Evolutionary conservation across 169 alveolate species (phyloP).

Genomic region (Plasmodium falciparum): DNA sequence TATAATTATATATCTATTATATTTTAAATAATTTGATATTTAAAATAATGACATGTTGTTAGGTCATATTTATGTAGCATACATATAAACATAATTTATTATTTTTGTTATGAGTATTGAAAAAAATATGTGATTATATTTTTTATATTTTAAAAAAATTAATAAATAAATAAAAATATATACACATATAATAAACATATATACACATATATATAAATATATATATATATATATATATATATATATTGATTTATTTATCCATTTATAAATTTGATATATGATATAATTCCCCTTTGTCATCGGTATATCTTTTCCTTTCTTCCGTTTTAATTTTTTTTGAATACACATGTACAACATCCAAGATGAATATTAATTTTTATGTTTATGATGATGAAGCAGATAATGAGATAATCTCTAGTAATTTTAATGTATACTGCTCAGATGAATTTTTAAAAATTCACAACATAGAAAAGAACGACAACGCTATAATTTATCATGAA

Average conservation of each 20-base stretch:
- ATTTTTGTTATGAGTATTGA: no score
- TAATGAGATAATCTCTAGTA: slow-evolving; percentile 33
- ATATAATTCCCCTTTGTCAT: not conserved
- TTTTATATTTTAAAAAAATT: no score
- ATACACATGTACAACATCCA: not conserved
- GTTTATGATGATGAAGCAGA: slow-evolving; percentile 53
- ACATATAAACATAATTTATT: no score
- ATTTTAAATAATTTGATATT: no score
- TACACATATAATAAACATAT: no score
- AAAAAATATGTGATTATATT: no score
- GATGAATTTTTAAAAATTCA: slow-evolving; percentile 30
- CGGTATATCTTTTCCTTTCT: not conserved
- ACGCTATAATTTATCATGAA: slow-evolving; percentile 44
- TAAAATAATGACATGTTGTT: no score
- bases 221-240: not conserved
- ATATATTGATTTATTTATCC: not conserved
- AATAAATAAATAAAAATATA: no score
- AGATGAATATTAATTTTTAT: slow-evolving; percentile 59
- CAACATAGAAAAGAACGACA: slow-evolving; percentile 26
- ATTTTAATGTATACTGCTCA: slow-evolving; percentile 53
- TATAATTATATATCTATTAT: no score
- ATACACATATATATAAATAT: not conserved
- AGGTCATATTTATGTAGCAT: no score
- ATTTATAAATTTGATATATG: not conserved
- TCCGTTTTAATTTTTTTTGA: not conserved